Evolutionary conservation across 23 red algal species (phyloP).

Genomic region (Gracilaria domingensis): DNA sequence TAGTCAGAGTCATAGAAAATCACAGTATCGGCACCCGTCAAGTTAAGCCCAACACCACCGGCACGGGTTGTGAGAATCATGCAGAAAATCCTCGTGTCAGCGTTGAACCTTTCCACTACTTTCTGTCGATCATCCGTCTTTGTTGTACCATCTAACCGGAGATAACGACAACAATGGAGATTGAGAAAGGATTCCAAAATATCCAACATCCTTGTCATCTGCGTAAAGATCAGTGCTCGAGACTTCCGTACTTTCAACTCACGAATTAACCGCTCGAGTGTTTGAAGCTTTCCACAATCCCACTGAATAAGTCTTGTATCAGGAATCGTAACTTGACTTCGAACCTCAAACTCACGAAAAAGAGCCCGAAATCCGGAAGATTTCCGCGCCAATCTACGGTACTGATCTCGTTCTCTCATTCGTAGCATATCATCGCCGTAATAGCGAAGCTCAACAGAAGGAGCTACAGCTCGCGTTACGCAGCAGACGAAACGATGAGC

Average conservation of each 20-base stretch:
- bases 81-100: constrained; percentile 80
- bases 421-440: constrained; percentile 45
- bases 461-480: constrained; percentile 33
- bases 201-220: constrained; percentile 96
- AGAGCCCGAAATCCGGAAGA: constrained; percentile 27
- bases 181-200: constrained; percentile 94
- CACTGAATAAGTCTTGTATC: constrained; percentile 93
- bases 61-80: constrained; percentile 92
- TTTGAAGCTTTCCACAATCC: constrained; percentile 98
- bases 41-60: constrained; percentile 92
- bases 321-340: constrained; percentile 76
- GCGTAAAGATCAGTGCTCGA: constrained; percentile 94
- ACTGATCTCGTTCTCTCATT: constrained; percentile 2
- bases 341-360: constrained; percentile 66
- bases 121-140: constrained; percentile 86
- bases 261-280: constrained; percentile 68
- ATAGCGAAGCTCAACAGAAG: constrained; percentile 51
- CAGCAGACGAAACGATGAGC: constrained; percentile 56
- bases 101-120: constrained; percentile 92
- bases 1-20: constrained; percentile 98
- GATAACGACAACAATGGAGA: constrained; percentile 79
- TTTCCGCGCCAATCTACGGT: neutral
- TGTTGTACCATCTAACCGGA: constrained; percentile 93
- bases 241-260: constrained; percentile 71
- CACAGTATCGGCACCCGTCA: constrained; percentile 95